Evolutionary conservation across 306 rosid genomes (phyloP), one percentile per base, ranked within the genome.

Genomic region (Gillenia trifoliata): DNA sequence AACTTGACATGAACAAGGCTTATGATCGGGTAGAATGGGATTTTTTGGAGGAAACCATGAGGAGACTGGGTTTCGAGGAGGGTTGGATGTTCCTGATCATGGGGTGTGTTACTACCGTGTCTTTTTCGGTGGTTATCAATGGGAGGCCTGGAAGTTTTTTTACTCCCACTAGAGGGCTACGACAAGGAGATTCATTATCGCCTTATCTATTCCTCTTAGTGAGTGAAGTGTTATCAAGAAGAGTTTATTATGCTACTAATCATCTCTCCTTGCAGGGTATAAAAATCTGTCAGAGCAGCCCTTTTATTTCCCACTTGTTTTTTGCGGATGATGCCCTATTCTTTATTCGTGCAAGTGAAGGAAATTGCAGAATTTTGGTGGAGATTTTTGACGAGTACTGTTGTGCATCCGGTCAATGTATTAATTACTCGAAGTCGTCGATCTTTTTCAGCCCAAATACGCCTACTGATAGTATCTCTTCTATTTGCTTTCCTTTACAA

Each of bases 381-480:
- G 0, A n/a, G 1, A 65, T 65, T 3, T 22, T 36, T 6, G 9
- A 1, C 2, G 29, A 1, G 0, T 65, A 65, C 3, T 36, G 70
- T 10, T 1, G 0, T 4, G 30, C 50, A 9, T 65, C 16, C 0
- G 68, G 68, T 0, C 45, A 64, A 5, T 2, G 1, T 0, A 22
- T 65, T 0, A 65, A 36, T 22, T n/a, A 8, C 11, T 16, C 40
- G 0, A 65, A 65, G 4, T 65, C 70, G 0, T 17, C 8, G 0
- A 8, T 38, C 4, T 34, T 31, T 1, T 9, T 33, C 0, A 33
- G 49, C 6, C 47, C 28, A 0, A 64, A 64, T 11, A 10, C 10
- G 1, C 47, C 28, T 8, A 2, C 0, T 1, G 11, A 36, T 3
- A 0, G 2, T 15, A 3, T 1, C 3, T 1, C 0, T 2, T 12